phyloP scores from a whole-genome alignment of 805 yeast genomes.

The Kazachstania kunashirensis region DNA sequence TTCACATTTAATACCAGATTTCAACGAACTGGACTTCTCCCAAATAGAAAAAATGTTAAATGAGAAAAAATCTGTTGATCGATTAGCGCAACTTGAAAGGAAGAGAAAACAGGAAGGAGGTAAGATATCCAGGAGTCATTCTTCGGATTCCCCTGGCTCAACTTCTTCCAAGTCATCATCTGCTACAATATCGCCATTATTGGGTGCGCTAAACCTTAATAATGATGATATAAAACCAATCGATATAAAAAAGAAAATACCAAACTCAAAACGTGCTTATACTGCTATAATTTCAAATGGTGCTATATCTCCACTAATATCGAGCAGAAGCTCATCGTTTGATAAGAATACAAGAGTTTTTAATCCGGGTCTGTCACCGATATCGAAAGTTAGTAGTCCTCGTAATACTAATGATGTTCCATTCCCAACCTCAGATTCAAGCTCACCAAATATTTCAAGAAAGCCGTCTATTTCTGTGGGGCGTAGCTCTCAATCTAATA shows the following conservation, averaged over 20 bases:
- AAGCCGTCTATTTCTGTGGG: constrained; percentile 4
- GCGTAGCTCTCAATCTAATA: background rate
- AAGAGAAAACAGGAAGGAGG: constrained; percentile 1
- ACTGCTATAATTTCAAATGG: constrained; percentile 3
- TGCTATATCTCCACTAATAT: constrained; percentile 10
- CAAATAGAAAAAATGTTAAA: constrained; percentile 18
- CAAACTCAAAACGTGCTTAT: constrained; percentile 2
- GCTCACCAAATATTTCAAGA: constrained; percentile 10
- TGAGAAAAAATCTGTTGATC: constrained; percentile 25
- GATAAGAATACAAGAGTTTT: constrained; percentile 5
- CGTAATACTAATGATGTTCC: background rate
- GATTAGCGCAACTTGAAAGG: constrained; percentile 13
- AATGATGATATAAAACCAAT: constrained; percentile 4
- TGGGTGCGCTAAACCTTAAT: constrained; percentile 3
- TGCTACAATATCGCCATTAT: background rate
- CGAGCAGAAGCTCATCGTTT: constrained; percentile 18
- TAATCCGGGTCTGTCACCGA: constrained; percentile 2
- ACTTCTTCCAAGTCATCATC: constrained; percentile 3
- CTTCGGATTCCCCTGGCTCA: background rate
- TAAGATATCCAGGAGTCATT: background rate
- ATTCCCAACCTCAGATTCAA: constrained; percentile 1
- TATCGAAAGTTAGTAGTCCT: constrained; percentile 5
- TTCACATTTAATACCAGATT: constrained; percentile 5
- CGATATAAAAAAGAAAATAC: constrained; percentile 1
- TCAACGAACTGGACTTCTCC: constrained; percentile 8